Evolutionary conservation across 2,329 filamentous ascomycete species (phyloP).

Genomic region (Beauveria scarabaeidicola): DNA sequence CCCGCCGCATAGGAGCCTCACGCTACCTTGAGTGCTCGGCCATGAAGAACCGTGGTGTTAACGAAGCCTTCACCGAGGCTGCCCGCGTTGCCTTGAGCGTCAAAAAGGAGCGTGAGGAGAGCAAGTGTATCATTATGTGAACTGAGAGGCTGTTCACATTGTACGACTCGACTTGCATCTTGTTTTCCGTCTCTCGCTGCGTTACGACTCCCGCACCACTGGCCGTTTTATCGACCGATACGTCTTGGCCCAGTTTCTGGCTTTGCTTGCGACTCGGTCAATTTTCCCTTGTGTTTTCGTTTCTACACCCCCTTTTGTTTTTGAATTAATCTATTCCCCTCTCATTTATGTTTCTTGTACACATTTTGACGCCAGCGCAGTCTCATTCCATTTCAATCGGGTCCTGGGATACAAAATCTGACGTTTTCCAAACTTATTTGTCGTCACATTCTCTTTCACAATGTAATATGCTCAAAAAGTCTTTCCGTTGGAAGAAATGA

Average conservation of each 20-base stretch:
- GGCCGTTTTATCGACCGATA: neutral
- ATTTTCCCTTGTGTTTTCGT: neutral
- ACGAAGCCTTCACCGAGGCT: constrained; percentile 97
- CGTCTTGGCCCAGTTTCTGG: neutral
- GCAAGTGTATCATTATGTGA: constrained; percentile 55
- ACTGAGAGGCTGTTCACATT: neutral
- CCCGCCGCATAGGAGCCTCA: constrained; percentile 82
- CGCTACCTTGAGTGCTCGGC: constrained; percentile 97
- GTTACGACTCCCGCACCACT: constrained; percentile 2
- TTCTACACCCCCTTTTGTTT: neutral
- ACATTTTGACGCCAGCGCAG: constrained; percentile 3
- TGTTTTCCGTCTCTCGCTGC: neutral
- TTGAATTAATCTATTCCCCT: constrained; percentile 2
- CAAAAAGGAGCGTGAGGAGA: constrained; percentile 55
- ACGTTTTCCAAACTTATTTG: constrained; percentile 1
- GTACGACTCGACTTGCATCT: neutral
- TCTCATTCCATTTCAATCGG: neutral
- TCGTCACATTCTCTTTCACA: neutral
- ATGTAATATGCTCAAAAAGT: constrained; percentile 1
- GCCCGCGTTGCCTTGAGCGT: constrained; percentile 82
- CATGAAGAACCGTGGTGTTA: constrained; percentile 95
- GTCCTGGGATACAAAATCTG: constrained; percentile 6
- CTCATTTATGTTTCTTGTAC: constrained; percentile 9
- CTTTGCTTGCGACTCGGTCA: neutral
- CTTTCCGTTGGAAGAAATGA: neutral